These are phyloP conservation scores for Solanum aculeatissimum DNA, from an alignment of 305 asterid species.

Conservation along the genomic window DNA sequence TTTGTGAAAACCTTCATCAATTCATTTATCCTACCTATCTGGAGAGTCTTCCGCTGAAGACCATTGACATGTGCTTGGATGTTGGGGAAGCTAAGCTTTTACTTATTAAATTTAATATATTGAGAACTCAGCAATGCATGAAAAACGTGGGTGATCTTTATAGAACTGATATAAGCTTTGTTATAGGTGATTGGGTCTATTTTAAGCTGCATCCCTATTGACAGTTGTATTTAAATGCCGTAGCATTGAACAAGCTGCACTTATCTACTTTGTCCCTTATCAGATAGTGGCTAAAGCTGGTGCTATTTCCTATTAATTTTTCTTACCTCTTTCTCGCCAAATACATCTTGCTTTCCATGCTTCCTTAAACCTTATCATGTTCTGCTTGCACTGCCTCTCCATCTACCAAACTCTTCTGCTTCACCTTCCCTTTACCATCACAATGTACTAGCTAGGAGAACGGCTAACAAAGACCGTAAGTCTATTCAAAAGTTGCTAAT, in stretches of 20 bases:
- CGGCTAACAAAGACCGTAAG: too few relatives aligned
- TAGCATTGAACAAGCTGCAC: background rate
- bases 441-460: too few relatives aligned
- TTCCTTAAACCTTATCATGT: background rate
- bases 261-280: background rate
- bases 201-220: background rate
- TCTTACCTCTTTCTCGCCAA: background rate
- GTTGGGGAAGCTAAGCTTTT: background rate
- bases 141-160: background rate
- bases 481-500: too few relatives aligned
- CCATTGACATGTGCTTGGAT: background rate
- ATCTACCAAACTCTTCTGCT: background rate
- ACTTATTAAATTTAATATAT: too few relatives aligned
- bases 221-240: background rate
- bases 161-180: background rate
- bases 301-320: background rate
- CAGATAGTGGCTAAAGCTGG: background rate
- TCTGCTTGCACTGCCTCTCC: background rate
- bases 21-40: background rate
- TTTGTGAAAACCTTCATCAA: background rate
- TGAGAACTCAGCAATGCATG: background rate
- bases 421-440: too few relatives aligned
- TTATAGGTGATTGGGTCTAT: background rate
- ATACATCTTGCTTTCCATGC: background rate
- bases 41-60: background rate